These are phyloP conservation scores for Fusarium pseudonygamai DNA, from an alignment of 2,329 filamentous ascomycete genomes.

Conservation along the genomic window DNA sequence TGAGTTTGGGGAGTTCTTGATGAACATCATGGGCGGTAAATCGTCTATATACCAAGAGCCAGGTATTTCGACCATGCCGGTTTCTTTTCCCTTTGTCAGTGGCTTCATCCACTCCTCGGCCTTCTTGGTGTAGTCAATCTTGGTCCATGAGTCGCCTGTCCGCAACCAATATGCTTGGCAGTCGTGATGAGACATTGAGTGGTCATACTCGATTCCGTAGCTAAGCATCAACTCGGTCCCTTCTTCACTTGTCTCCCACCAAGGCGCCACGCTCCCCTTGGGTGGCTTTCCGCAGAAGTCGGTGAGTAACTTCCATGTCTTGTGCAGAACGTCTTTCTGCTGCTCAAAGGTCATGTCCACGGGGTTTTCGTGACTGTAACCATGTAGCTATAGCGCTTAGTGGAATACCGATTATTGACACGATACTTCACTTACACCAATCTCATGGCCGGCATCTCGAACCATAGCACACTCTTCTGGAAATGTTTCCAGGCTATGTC, in stretches of 20 bases:
- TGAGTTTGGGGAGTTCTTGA: slow-evolving; percentile 2
- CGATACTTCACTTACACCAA: slow-evolving; percentile 62
- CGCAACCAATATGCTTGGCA: slow-evolving; percentile 71
- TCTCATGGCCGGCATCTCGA: slow-evolving; percentile 59
- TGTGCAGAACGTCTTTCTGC: slow-evolving; percentile 79
- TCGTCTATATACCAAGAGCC: slow-evolving; percentile 70
- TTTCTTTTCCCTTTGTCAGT: slow-evolving; percentile 64
- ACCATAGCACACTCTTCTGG: slow-evolving; percentile 57
- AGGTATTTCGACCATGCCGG: slow-evolving; percentile 72
- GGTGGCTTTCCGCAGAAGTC: slow-evolving; percentile 75
- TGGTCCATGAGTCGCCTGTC: slow-evolving; percentile 73
- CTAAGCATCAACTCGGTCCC: slow-evolving; percentile 71
- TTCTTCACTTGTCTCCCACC: slow-evolving; percentile 77
- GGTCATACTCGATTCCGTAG: slow-evolving; percentile 77
- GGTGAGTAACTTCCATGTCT: slow-evolving; percentile 76
- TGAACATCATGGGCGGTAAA: slow-evolving; percentile 77
- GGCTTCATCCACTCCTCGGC: slow-evolving; percentile 56
- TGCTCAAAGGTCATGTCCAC: slow-evolving; percentile 77
- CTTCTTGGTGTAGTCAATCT: slow-evolving; percentile 67
- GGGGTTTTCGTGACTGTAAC: slow-evolving; percentile 80
- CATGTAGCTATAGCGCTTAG: slow-evolving; percentile 59
- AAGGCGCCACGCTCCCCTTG: slow-evolving; percentile 76
- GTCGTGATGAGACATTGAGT: slow-evolving; percentile 71
- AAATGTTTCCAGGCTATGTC: slow-evolving; percentile 61
- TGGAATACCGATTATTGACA: no score